Base-by-base conservation (phyloP, 1,284 basidiomycete species). In the Limonomyces culmigenus region DNA sequence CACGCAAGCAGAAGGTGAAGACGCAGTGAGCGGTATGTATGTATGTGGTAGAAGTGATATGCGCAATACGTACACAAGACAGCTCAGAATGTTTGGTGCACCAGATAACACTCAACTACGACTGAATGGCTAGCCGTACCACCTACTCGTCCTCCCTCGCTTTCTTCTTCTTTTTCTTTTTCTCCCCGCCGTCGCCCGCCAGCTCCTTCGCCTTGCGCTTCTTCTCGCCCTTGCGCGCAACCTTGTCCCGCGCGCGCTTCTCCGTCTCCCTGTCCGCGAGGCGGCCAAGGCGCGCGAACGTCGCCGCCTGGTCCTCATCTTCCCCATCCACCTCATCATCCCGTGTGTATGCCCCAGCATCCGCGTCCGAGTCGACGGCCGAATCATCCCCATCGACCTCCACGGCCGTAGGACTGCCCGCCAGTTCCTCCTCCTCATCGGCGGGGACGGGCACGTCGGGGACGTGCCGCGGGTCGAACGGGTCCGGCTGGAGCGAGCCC, bases 401-500 rank as follows among this genome's bases (percentile, higher is more conserved):
- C 32, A 37, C 34, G 41, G 34, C 32, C 43, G 34, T 46, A 45
- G 35, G 38, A 35, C 39, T 19, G 54, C 32, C 50, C n/a, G n/a
- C n/a, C n/a, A n/a, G n/a, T n/a, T n/a, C n/a, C n/a, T n/a, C n/a
- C n/a, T n/a, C n/a, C n/a, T n/a, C n/a, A n/a, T n/a, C n/a, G n/a
- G n/a, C n/a, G n/a, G n/a, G 3, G n/a, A n/a, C n/a, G n/a, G n/a
- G n/a, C n/a, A n/a, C n/a, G n/a, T n/a, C n/a, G n/a, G 64, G 59
- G 13, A 62, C 48, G 48, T 80, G 74, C 21, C 63, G 62, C 0
- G 73, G 66, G 15, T 79, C 80, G 53, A 91, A 86, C 0, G 92
- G 92, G 46, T 92, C 78, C 1, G 62, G 50, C 40, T 95, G 79
- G 42, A 98, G 66, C 1, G 93, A 96, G 8, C 91, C 93, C 19